Percentiles rank a stretch among this genome's conserved stretches.
Evolutionary conservation across 495 filamentous ascomycete species (phyloP).

Genomic region (Penicillium egyptiacum): DNA sequence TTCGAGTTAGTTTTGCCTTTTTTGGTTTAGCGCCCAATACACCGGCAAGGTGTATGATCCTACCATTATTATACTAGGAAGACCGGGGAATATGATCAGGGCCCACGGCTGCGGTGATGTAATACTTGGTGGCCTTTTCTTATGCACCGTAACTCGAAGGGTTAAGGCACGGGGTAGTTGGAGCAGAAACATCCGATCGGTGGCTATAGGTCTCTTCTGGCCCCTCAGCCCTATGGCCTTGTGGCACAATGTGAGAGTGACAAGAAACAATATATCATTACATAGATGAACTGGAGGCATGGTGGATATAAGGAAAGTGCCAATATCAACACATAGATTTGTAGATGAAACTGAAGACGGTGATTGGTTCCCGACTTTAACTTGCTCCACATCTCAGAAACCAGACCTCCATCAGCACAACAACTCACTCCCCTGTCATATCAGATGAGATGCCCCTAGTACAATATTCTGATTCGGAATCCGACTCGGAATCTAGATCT

Average conservation of each 20-base stretch:
- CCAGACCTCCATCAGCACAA: slow-evolving; percentile 4
- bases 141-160: too few species aligned
- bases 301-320: neutral
- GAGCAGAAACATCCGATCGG: too few species aligned
- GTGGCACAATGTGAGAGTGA: neutral
- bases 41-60: too few species aligned
- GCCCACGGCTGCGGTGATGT: too few species aligned
- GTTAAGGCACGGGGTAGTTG: too few species aligned
- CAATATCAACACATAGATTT: neutral
- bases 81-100: too few species aligned
- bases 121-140: too few species aligned
- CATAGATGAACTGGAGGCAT: neutral
- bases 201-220: too few species aligned
- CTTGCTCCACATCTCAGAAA: slow-evolving; percentile 6
- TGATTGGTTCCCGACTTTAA: neutral
- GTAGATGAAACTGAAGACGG: neutral
- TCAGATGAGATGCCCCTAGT: slow-evolving; percentile 57
- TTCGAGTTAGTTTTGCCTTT: too few species aligned
- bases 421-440: slow-evolving; percentile 4
- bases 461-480: slow-evolving; percentile 71
- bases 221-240: too few species aligned
- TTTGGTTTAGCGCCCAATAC: too few species aligned
- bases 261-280: neutral
- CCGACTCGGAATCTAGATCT: slow-evolving; percentile 43
- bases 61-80: too few species aligned